Evolutionary conservation across 2,329 filamentous ascomycete species (phyloP).

Genomic region (Botrytis fabae): DNA sequence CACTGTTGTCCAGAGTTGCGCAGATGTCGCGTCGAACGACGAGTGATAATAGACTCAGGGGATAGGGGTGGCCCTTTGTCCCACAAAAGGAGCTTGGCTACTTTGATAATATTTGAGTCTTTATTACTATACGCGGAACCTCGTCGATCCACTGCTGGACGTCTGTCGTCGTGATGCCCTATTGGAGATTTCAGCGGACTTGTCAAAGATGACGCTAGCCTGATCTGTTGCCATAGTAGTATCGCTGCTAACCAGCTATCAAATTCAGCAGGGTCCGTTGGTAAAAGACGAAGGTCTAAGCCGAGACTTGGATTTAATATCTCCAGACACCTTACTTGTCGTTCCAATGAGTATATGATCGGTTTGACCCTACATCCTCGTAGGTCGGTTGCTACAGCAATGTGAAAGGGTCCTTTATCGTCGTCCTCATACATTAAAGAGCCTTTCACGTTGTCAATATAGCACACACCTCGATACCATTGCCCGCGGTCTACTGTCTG

Average conservation of each 20-base stretch:
- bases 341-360: constrained; percentile 48
- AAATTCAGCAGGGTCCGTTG: constrained; percentile 63
- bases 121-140: constrained; percentile 64
- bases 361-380: constrained; percentile 70
- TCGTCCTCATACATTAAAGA: constrained; percentile 74
- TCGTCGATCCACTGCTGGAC: constrained; percentile 42
- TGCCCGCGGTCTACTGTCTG: constrained; percentile 59
- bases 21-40: constrained; percentile 57
- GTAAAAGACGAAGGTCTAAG: constrained; percentile 64
- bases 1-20: constrained; percentile 61
- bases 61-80: constrained; percentile 66
- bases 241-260: constrained; percentile 80
- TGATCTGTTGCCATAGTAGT: constrained; percentile 77
- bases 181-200: constrained; percentile 29
- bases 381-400: constrained; percentile 69
- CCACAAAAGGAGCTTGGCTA: constrained; percentile 89
- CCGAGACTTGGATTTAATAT: constrained; percentile 55
- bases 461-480: constrained; percentile 73
- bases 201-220: constrained; percentile 44
- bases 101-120: constrained; percentile 86
- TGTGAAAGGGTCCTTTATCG: constrained; percentile 63
- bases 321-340: constrained; percentile 53
- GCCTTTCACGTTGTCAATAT: constrained; percentile 74
- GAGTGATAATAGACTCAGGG: constrained; percentile 53
- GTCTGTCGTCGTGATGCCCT: constrained; percentile 32